Percentiles rank a stretch among this genome's conserved stretches.
Evolutionary conservation across 2,329 filamentous ascomycete species (phyloP).

Genomic region (Triangularia verruculosa): DNA sequence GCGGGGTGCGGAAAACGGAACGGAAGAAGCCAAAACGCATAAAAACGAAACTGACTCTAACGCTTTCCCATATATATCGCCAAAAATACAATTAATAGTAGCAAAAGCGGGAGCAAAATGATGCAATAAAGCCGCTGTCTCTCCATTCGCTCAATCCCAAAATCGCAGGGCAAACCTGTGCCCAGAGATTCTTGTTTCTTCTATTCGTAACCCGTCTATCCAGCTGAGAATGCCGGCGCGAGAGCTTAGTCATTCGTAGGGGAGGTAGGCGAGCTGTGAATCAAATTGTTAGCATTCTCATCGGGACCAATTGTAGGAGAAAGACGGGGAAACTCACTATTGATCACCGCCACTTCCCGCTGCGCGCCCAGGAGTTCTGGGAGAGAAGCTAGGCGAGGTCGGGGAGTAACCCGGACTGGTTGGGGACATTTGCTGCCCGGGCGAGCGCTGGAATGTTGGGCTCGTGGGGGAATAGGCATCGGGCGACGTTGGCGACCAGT

Average conservation of each 20-base stretch:
- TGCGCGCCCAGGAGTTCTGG: slow-evolving; percentile 43
- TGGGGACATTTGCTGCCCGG: slow-evolving; percentile 56
- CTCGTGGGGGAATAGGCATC: slow-evolving; percentile 62
- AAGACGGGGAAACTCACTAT: slow-evolving; percentile 36
- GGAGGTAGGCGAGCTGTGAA: slow-evolving; percentile 38
- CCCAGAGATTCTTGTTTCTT: not conserved
- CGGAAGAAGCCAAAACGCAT: not conserved
- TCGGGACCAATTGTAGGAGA: not conserved
- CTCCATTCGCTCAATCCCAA: slow-evolving; percentile 22
- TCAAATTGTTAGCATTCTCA: slow-evolving; percentile 13
- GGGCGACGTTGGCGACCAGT: slow-evolving; percentile 73
- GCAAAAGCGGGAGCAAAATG: not conserved
- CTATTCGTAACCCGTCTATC: not conserved
- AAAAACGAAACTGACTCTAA: not conserved
- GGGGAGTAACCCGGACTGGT: slow-evolving; percentile 73
- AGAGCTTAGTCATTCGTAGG: slow-evolving; percentile 36
- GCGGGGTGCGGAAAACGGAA: not conserved
- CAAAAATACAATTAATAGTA: slow-evolving; percentile 5
- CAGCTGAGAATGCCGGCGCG: not conserved
- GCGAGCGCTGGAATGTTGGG: slow-evolving; percentile 55
- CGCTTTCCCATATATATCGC: slow-evolving; percentile 12
- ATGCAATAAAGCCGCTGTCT: not conserved
- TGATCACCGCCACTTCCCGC: slow-evolving; percentile 37
- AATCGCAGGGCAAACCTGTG: slow-evolving; percentile 3
- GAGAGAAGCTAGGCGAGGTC: slow-evolving; percentile 50